Evolutionary conservation across 2,329 filamentous ascomycete genomes (phyloP).

Genomic region (Colletotrichum eleusines): DNA sequence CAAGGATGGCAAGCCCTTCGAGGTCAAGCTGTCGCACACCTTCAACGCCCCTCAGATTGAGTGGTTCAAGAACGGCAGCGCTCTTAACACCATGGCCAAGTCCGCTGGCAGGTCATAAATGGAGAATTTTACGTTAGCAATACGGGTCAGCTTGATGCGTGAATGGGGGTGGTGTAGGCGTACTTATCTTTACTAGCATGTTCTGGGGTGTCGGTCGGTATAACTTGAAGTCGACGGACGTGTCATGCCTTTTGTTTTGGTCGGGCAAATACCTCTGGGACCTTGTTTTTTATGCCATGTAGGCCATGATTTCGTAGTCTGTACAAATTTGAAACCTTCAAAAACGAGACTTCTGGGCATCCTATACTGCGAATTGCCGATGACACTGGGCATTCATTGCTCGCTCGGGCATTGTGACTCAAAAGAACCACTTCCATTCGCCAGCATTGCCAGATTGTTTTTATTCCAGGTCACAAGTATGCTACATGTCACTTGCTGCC

Average conservation of each 20-base stretch:
- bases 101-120: conserved; percentile 50
- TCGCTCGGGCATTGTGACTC: not conserved
- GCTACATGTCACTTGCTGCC: not conserved
- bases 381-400: too few species aligned
- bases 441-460: not conserved
- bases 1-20: conserved; percentile 81
- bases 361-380: not conserved
- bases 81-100: conserved; percentile 99
- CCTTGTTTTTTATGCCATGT: conserved; percentile 46
- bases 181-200: conserved; percentile 46
- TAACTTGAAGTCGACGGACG: conserved; percentile 34
- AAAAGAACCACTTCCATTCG: not conserved
- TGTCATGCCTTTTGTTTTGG: conserved; percentile 36
- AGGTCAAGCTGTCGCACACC: conserved; percentile 89
- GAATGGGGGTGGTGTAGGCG: conserved; percentile 48
- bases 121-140: conserved; percentile 19
- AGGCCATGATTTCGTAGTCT: conserved; percentile 46
- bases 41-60: conserved; percentile 98
- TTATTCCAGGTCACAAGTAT: too few species aligned
- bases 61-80: conserved; percentile 99
- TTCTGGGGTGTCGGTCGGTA: conserved; percentile 38
- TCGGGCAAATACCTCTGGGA: conserved; percentile 39
- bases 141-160: conserved; percentile 35
- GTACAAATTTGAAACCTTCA: conserved; percentile 51
- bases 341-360: conserved; percentile 2